Evolutionary conservation across 768 basidiomycete species (phyloP), one percentile per base, ranked within the genome.

Genomic region (Astraeus odoratus): DNA sequence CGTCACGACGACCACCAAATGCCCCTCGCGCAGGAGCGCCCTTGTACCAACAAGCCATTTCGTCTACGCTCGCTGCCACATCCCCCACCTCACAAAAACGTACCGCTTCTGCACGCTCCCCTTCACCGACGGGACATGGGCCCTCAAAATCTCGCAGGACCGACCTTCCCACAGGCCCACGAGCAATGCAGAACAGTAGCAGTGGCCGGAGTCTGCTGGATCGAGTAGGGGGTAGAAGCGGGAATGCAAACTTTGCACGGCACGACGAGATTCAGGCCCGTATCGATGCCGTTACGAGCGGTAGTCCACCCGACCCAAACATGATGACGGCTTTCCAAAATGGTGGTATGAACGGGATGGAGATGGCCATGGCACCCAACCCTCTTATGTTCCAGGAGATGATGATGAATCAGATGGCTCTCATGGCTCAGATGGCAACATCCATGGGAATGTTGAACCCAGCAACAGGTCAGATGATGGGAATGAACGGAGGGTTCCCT

Each of bases 401-500:
- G 76, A 82, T 93, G 80, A 82, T 87, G 77, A 86, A 77, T 62
- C 85, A 92, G 60, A 89, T 90, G 86, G 84, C 88, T 22, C 73
- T 94, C 57, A 93, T 94, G 92, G 81, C 86, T 44, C 90, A 93
- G 67, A 87, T 95, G 81, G 86, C 87, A 33, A 74, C 80, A 24
- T 81, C 79, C 27, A 84, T 91, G 77, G 86, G 83, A 23, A 83
- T 90, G 62, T 72, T 87, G 52, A 79, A 77, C 54, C 77, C 81
- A 10, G 58, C 66, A 19, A 69, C 73, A 8, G 78, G 74, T 8
- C 80, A 78, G 56, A 78, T 77, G 52, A 69, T 73, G 62, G 71
- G 67, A 42, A 74, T 65, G 66, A 71, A 67, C 38, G 79, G 73
- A 22, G 79, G 74, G 16, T 79, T 79, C 41, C 80, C 79, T 3